These are phyloP conservation scores for Penicillium freii DNA, from an alignment of 2,329 filamentous ascomycete species.

Conservation along the genomic window DNA sequence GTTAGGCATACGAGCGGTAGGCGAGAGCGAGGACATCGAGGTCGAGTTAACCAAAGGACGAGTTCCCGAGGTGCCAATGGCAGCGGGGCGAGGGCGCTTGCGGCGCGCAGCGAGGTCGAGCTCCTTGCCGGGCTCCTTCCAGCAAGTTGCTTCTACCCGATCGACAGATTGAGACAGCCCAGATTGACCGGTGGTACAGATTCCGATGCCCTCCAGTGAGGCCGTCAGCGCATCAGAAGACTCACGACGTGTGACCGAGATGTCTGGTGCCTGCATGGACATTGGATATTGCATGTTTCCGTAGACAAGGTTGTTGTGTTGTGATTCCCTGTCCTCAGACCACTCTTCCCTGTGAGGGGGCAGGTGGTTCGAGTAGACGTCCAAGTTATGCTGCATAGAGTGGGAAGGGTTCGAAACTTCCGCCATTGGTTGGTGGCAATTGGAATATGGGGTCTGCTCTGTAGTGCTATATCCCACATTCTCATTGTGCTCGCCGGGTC, in stretches of 20 bases:
- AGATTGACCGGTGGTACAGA: slow-evolving; percentile 27
- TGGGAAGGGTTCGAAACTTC: slow-evolving; percentile 17
- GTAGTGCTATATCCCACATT: slow-evolving; percentile 24
- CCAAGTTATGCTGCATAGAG: slow-evolving; percentile 15
- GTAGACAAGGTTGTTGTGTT: slow-evolving; percentile 31
- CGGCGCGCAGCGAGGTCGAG: slow-evolving; percentile 48
- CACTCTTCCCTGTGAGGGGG: slow-evolving; percentile 28
- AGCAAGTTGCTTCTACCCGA: slow-evolving; percentile 28
- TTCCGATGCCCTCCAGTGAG: slow-evolving; percentile 38
- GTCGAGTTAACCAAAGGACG: slow-evolving; percentile 40
- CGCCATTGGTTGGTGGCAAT: slow-evolving; percentile 23
- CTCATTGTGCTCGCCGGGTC: slow-evolving; percentile 23
- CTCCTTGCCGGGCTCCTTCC: slow-evolving; percentile 41
- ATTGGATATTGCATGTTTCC: slow-evolving; percentile 33
- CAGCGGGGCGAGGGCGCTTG: slow-evolving; percentile 47
- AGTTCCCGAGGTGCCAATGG: slow-evolving; percentile 44
- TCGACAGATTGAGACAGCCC: slow-evolving; percentile 28
- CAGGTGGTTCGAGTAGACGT: slow-evolving; percentile 19
- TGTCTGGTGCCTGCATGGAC: slow-evolving; percentile 32
- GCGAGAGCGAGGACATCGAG: slow-evolving; percentile 44
- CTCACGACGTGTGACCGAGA: slow-evolving; percentile 30
- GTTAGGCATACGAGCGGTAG: slow-evolving; percentile 37
- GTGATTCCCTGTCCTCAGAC: slow-evolving; percentile 24
- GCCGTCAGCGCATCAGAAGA: slow-evolving; percentile 37
- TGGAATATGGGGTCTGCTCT: slow-evolving; percentile 22